phyloP scores from a whole-genome alignment of 2,329 filamentous ascomycete genomes.

The Graphilbum sp. region DNA sequence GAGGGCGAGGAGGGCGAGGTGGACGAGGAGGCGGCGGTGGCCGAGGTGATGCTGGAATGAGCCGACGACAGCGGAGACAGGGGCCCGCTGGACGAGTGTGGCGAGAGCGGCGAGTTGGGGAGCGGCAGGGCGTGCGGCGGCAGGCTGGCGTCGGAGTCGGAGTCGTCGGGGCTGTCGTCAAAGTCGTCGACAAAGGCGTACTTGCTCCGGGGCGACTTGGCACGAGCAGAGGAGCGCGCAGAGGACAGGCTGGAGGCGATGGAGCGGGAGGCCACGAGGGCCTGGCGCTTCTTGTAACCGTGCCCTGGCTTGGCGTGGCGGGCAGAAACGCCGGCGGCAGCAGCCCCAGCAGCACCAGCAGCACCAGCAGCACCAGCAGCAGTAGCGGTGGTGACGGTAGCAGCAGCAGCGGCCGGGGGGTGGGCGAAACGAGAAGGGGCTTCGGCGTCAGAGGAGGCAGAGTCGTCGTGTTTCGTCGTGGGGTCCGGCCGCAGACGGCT shows the following conservation, averaged over 20 bases:
- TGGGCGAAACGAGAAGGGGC: constrained; percentile 6
- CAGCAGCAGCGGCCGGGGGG: neutral
- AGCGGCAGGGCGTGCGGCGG: constrained; percentile 5
- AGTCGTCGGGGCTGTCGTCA: constrained; percentile 2
- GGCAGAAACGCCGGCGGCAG: too few relatives aligned
- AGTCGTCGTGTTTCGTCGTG: constrained; percentile 15
- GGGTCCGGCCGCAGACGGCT: constrained; percentile 13
- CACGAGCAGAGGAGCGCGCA: neutral
- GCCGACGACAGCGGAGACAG: neutral
- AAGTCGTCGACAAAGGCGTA: constrained; percentile 1
- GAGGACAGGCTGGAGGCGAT: too few relatives aligned
- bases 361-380: neutral
- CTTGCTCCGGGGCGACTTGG: neutral
- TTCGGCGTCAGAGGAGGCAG: constrained; percentile 10
- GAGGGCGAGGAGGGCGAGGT: constrained; percentile 18
- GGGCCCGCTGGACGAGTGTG: neutral
- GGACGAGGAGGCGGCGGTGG: constrained; percentile 16
- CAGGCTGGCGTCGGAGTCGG: neutral
- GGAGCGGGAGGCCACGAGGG: too few relatives aligned
- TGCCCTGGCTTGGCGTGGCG: too few relatives aligned
- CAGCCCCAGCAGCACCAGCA: neutral
- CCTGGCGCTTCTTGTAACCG: too few relatives aligned
- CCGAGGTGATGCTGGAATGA: constrained; percentile 9
- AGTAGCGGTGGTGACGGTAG: neutral
- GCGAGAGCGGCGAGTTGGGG: neutral